Evolutionary conservation across 345 rosid species (phyloP).

Genomic region (Salix suchowensis): DNA sequence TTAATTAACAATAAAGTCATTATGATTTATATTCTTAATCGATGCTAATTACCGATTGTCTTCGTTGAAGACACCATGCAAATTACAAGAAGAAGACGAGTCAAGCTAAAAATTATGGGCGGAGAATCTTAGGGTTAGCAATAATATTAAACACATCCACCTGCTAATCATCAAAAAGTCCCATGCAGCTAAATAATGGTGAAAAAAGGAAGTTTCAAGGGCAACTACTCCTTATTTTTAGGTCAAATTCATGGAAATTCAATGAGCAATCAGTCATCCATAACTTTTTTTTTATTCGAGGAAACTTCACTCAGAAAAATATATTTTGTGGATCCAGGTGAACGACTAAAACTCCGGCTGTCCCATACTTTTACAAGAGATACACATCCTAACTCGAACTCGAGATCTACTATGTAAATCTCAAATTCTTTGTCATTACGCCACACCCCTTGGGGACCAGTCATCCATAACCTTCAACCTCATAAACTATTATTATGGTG

Average conservation of each 20-base stretch:
- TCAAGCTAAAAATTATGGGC: background rate
- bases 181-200: background rate
- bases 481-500: too few relatives aligned
- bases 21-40: background rate
- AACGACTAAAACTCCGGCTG: too few relatives aligned
- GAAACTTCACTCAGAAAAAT: too few relatives aligned
- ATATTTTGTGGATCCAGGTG: too few relatives aligned
- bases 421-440: rapidly evolving
- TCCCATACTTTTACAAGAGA: too few relatives aligned
- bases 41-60: background rate
- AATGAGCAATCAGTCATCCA: background rate
- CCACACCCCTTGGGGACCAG: too few relatives aligned
- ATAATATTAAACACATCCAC: background rate
- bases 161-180: too few relatives aligned
- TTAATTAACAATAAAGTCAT: background rate
- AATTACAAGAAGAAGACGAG: background rate
- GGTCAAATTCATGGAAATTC: slow-evolving; percentile 21
- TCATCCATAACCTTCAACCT: background rate
- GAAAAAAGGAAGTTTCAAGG: slow-evolving; percentile 15
- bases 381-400: too few relatives aligned
- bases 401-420: too few relatives aligned
- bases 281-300: background rate
- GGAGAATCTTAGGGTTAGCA: slow-evolving; percentile 13
- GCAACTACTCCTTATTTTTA: background rate
- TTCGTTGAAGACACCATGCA: slow-evolving; percentile 1